Evolutionary conservation across 805 yeast genomes (phyloP).

Genomic region (Saturnispora halmiae): DNA sequence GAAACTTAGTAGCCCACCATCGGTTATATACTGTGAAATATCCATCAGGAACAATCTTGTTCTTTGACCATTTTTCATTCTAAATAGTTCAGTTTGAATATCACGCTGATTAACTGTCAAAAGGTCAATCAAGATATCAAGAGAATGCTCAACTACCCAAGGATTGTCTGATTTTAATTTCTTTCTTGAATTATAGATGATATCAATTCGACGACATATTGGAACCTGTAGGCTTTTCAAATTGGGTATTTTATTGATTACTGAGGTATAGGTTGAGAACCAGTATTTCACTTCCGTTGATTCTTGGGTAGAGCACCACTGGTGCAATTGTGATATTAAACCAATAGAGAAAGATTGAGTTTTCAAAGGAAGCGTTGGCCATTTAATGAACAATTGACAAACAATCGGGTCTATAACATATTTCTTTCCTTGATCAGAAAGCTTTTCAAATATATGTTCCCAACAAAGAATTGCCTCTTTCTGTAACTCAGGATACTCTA

Average conservation of each 20-base stretch:
- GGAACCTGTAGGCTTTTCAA: slow-evolving; percentile 9
- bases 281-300: slow-evolving; percentile 8
- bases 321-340: slow-evolving; percentile 6
- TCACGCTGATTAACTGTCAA: slow-evolving; percentile 23
- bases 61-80: background rate
- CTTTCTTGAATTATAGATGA: slow-evolving; percentile 37
- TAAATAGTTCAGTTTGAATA: slow-evolving; percentile 4
- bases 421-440: slow-evolving; percentile 48
- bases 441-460: slow-evolving; percentile 46
- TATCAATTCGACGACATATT: slow-evolving; percentile 14
- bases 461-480: slow-evolving; percentile 59
- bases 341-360: slow-evolving; percentile 40
- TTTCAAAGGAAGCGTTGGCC: slow-evolving; percentile 41
- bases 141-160: slow-evolving; percentile 63
- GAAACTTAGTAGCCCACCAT: slow-evolving; percentile 34
- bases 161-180: slow-evolving; percentile 55
- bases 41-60: background rate
- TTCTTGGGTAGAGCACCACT: slow-evolving; percentile 8
- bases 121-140: slow-evolving; percentile 52
- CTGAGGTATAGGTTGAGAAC: slow-evolving; percentile 9
- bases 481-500: slow-evolving; percentile 55
- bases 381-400: slow-evolving; percentile 64
- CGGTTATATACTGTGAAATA: slow-evolving; percentile 5
- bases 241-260: slow-evolving; percentile 6
- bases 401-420: slow-evolving; percentile 67